A percentile compares a stretch with the other conserved stretches of the same genome.
These are phyloP conservation scores for Globisporangium echinulatum DNA, from an alignment of 352 stramenopile genomes.

Conservation along the genomic window DNA sequence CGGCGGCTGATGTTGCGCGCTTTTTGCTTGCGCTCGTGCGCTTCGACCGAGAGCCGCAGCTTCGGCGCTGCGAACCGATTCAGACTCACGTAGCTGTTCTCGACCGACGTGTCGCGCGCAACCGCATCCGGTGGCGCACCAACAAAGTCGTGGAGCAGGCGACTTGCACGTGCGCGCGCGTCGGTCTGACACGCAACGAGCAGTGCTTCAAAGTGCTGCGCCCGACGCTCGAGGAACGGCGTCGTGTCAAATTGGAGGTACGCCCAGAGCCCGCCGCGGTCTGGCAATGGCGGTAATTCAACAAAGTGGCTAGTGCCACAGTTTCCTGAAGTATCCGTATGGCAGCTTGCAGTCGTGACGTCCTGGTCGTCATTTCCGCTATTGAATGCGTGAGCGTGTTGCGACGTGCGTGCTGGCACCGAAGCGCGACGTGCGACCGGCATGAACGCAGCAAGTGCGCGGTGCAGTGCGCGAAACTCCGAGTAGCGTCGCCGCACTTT, in stretches of 20 bases:
- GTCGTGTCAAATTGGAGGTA: conserved; percentile 63
- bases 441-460: conserved; percentile 50
- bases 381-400: background rate
- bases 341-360: background rate
- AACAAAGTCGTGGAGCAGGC: conserved; percentile 66
- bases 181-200: conserved; percentile 51
- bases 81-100: conserved; percentile 71
- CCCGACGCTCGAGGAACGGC: conserved; percentile 48
- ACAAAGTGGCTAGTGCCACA: too few species aligned
- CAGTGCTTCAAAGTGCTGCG: conserved; percentile 62
- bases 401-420: conserved; percentile 8
- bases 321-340: too few species aligned
- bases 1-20: conserved; percentile 54
- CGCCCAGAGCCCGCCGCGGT: conserved; percentile 71
- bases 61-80: conserved; percentile 71
- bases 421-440: conserved; percentile 6
- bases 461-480: conserved; percentile 59
- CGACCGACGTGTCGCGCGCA: conserved; percentile 44
- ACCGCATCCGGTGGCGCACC: conserved; percentile 54
- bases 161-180: conserved; percentile 31
- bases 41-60: conserved; percentile 58
- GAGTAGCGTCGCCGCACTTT: conserved; percentile 75
- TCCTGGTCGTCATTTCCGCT: conserved; percentile 7
- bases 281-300: conserved; percentile 44
- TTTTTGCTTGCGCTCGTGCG: conserved; percentile 69